phyloP scores from a whole-genome alignment of 1,284 basidiomycete species.

The Sanghuangporus baumii region DNA sequence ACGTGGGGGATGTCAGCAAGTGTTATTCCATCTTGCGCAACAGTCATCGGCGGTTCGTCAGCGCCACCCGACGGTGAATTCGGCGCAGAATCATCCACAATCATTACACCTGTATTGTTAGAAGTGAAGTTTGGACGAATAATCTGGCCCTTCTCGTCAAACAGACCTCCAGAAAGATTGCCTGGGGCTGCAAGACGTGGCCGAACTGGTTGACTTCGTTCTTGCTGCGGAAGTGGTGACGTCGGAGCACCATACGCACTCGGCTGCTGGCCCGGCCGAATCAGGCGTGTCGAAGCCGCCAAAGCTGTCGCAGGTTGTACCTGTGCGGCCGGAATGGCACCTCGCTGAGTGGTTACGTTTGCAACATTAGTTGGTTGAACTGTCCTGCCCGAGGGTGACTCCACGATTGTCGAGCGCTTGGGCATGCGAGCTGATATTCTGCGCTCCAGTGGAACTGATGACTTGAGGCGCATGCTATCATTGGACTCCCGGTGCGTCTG shows the following conservation, averaged over 20 bases:
- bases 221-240: conserved; percentile 23
- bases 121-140: conserved; percentile 73
- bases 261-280: conserved; percentile 15
- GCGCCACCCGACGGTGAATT: conserved; percentile 55
- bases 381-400: conserved; percentile 88
- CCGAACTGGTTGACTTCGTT: conserved; percentile 31
- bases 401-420: conserved; percentile 92
- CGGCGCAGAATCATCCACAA: conserved; percentile 78
- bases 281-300: conserved; percentile 25
- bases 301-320: conserved; percentile 29
- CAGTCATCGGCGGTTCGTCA: conserved; percentile 31
- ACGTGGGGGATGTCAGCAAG: conserved; percentile 95
- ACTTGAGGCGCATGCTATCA: conserved; percentile 94
- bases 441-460: conserved; percentile 85
- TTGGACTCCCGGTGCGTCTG: conserved; percentile 80
- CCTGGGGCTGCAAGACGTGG: conserved; percentile 35
- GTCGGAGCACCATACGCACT: conserved; percentile 15
- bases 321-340: conserved; percentile 29
- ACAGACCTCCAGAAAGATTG: conserved; percentile 13
- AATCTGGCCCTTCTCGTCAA: conserved; percentile 31
- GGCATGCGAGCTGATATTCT: conserved; percentile 91
- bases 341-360: conserved; percentile 34
- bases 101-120: conserved; percentile 85
- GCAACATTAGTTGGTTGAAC: conserved; percentile 59
- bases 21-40: conserved; percentile 79